Evolutionary conservation across 768 basidiomycete species (phyloP).

Genomic region (Trametes punicea): DNA sequence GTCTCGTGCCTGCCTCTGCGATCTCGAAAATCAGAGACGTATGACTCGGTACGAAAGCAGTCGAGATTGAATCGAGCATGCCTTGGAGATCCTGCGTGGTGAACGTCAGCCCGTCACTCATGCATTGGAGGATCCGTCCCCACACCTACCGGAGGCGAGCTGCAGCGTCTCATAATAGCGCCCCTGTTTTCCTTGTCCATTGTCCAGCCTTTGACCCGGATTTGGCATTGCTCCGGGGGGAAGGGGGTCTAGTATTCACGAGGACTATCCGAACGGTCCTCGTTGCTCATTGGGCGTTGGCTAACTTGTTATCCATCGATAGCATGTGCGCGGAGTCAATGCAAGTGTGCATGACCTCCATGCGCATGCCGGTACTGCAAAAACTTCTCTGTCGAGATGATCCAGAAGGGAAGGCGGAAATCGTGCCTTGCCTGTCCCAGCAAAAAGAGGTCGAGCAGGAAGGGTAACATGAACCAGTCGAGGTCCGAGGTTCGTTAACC

Average conservation of each 20-base stretch:
- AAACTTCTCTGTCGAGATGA: not conserved
- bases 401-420: not conserved
- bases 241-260: not conserved
- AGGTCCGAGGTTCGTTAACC: not conserved
- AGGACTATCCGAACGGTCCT: not conserved
- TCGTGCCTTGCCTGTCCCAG: not conserved
- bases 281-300: not conserved
- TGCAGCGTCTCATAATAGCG: not conserved
- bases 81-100: not conserved
- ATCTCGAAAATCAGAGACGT: not conserved
- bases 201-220: not conserved
- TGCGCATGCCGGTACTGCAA: not conserved
- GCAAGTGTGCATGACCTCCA: not conserved
- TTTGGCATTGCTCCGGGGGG: not conserved
- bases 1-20: not conserved
- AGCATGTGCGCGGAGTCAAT: constrained; percentile 4
- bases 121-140: not conserved
- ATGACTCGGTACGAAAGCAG: not conserved
- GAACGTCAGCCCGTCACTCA: not conserved
- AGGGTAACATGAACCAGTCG: not conserved
- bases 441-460: not conserved
- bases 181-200: not conserved
- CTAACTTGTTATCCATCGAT: constrained; percentile 4
- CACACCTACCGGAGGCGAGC: not conserved
- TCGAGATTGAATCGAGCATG: not conserved